These are phyloP conservation scores for Aspergillus pseudoterreus DNA, from an alignment of 2,329 filamentous ascomycete genomes.

Conservation along the genomic window DNA sequence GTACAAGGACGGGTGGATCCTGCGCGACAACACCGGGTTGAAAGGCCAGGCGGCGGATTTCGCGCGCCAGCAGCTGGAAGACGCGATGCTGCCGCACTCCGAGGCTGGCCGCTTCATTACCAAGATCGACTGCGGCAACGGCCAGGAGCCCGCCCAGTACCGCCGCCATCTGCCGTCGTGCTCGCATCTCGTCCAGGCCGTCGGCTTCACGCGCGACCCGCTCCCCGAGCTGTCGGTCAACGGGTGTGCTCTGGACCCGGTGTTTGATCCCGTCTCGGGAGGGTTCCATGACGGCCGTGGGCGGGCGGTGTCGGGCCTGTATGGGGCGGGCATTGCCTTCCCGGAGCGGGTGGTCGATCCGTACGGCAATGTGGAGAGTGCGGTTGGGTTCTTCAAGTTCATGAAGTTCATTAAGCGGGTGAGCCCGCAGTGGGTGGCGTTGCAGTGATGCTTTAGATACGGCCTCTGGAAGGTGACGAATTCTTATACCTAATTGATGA, in stretches of 20 bases:
- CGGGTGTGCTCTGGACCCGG: slow-evolving; percentile 22
- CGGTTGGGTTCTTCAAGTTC: slow-evolving; percentile 64
- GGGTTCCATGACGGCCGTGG: slow-evolving; percentile 46
- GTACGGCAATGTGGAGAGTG: slow-evolving; percentile 57
- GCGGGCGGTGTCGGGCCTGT: slow-evolving; percentile 49
- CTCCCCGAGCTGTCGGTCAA: slow-evolving; percentile 46
- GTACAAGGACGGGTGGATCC: slow-evolving; percentile 60
- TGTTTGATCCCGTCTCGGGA: slow-evolving; percentile 36
- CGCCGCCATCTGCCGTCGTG: slow-evolving; percentile 47
- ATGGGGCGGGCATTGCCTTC: slow-evolving; percentile 62
- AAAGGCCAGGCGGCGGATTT: slow-evolving; percentile 60
- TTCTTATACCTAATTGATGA: neutral
- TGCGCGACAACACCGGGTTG: slow-evolving; percentile 62
- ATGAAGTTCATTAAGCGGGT: slow-evolving; percentile 60
- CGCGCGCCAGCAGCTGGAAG: slow-evolving; percentile 57
- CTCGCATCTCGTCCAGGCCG: slow-evolving; percentile 55
- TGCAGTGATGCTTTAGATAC: neutral
- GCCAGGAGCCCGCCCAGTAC: slow-evolving; percentile 46
- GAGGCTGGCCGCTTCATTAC: slow-evolving; percentile 46
- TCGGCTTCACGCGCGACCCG: slow-evolving; percentile 53
- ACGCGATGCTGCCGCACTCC: slow-evolving; percentile 44
- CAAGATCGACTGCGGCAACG: slow-evolving; percentile 44
- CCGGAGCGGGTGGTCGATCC: slow-evolving; percentile 60
- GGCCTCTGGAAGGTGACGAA: neutral
- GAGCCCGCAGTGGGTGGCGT: slow-evolving; percentile 46